Evolutionary conservation across 768 basidiomycete genomes (phyloP).

Genomic region (Clathrus columnatus): DNA sequence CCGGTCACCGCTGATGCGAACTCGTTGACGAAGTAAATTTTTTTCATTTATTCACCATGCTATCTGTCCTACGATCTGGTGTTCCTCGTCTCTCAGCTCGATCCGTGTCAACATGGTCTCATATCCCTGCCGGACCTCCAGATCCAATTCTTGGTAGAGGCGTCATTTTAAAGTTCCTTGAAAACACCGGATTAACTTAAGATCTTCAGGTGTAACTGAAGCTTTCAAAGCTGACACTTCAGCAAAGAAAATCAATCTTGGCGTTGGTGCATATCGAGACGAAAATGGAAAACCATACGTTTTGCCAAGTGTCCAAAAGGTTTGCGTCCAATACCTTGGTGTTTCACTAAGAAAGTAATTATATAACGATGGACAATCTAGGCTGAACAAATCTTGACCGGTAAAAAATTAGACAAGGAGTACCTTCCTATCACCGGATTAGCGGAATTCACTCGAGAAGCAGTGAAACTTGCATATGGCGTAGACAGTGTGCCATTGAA

Average conservation of each 20-base stretch:
- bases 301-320: constrained; percentile 82
- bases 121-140: constrained; percentile 80
- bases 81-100: constrained; percentile 25
- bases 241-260: constrained; percentile 91
- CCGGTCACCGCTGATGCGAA: no score
- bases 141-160: constrained; percentile 82
- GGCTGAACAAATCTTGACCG: constrained; percentile 69
- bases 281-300: constrained; percentile 93
- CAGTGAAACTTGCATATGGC: constrained; percentile 88
- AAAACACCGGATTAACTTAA: constrained; percentile 8
- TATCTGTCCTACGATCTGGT: constrained; percentile 20
- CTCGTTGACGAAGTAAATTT: not conserved
- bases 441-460: constrained; percentile 73
- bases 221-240: constrained; percentile 95
- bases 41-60: constrained; percentile 8
- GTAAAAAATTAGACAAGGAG: constrained; percentile 78
- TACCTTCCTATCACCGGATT: constrained; percentile 95
- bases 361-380: constrained; percentile 22
- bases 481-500: constrained; percentile 64
- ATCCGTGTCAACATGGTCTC: constrained; percentile 66
- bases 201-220: constrained; percentile 69
- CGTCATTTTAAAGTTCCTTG: not conserved
- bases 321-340: constrained; percentile 18
- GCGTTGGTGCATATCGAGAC: constrained; percentile 95
- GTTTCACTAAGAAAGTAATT: not conserved